Conservation (phyloP, 2,329 filamentous ascomycete species). For the Calonectria pteridis region DNA sequence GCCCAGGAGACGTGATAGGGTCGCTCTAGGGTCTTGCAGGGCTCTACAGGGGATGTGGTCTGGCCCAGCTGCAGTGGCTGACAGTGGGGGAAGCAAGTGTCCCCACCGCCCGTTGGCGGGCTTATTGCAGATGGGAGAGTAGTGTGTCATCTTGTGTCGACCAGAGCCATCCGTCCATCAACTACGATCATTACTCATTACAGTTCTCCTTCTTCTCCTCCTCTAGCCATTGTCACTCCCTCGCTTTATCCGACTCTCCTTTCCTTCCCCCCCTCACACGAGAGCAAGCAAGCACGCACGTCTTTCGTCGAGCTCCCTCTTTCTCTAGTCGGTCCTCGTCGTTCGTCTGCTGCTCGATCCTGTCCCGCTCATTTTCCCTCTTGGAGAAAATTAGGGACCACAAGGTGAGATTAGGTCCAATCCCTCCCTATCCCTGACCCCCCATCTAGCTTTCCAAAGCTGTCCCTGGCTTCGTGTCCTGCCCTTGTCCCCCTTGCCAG, state of each 20-base stretch:
- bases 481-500: background rate
- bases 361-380: constrained; percentile 17
- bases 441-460: constrained; percentile 21
- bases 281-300: constrained; percentile 8
- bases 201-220: constrained; percentile 11
- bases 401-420: constrained; percentile 29
- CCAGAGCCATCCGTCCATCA: constrained; percentile 10
- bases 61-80: constrained; percentile 21
- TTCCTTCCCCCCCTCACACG: background rate
- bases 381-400: constrained; percentile 29
- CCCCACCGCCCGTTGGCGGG: constrained; percentile 20
- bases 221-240: background rate
- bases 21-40: constrained; percentile 5
- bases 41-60: constrained; percentile 4
- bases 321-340: constrained; percentile 5
- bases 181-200: constrained; percentile 1
- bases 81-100: constrained; percentile 7
- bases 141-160: constrained; percentile 6
- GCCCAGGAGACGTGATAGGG: constrained; percentile 20
- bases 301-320: constrained; percentile 15
- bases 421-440: constrained; percentile 27
- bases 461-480: constrained; percentile 10
- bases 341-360: constrained; percentile 20
- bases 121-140: constrained; percentile 23
- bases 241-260: background rate